A percentile compares a stretch with the other conserved stretches of the same genome.
These are phyloP conservation scores for Nigrospora sphaerica DNA, from an alignment of 2,329 filamentous ascomycete species.

Conservation along the genomic window DNA sequence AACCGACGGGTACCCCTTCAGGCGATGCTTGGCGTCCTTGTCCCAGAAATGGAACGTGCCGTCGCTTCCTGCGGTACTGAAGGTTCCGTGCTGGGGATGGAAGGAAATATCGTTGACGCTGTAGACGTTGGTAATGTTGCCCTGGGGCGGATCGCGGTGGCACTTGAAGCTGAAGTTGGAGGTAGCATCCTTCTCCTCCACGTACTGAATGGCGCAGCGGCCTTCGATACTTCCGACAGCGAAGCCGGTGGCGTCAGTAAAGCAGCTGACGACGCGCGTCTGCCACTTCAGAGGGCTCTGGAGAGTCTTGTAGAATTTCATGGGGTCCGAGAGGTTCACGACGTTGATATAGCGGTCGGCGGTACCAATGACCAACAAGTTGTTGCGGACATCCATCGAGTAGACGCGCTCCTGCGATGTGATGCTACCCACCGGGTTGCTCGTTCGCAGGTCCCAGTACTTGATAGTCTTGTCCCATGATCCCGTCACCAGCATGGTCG, in stretches of 20 bases:
- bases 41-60: conserved; percentile 98
- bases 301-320: conserved; percentile 90
- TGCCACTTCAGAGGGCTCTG: conserved; percentile 98
- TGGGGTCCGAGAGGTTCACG: conserved; percentile 80
- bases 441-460: conserved; percentile 75
- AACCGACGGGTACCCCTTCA: conserved; percentile 81
- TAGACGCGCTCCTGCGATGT: conserved; percentile 74
- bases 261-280: conserved; percentile 91
- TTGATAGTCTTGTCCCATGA: conserved; percentile 89
- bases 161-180: conserved; percentile 99
- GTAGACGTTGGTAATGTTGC: conserved; percentile 81
- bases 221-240: conserved; percentile 95
- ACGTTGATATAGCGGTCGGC: conserved; percentile 96
- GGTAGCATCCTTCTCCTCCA: conserved; percentile 88
- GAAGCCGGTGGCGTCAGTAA: conserved; percentile 84
- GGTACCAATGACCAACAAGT: conserved; percentile 84
- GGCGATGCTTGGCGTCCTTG: conserved; percentile 79
- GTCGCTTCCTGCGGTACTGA: conserved; percentile 91
- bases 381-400: conserved; percentile 83
- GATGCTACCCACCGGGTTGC: conserved; percentile 58
- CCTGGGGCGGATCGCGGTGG: conserved; percentile 73
- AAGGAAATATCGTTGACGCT: conserved; percentile 96
- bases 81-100: conserved; percentile 95
- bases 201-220: conserved; percentile 95
- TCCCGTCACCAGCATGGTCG: conserved; percentile 83